Base-by-base conservation (phyloP, 805 yeast species). In the Helenozyma rhizophorensis region DNA sequence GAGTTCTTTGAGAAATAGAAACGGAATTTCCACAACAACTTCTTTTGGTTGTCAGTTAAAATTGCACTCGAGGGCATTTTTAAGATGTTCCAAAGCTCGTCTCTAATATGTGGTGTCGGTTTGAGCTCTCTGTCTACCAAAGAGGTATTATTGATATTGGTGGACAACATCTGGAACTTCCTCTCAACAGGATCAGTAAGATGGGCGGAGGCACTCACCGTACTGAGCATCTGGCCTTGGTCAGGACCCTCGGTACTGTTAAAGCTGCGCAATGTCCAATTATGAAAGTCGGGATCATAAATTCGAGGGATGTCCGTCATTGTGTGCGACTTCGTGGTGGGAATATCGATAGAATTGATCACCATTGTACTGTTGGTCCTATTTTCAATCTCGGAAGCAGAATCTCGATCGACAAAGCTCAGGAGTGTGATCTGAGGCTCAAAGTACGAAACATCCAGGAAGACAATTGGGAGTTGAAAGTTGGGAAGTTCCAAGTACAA, bases 11-110 rank as follows among this genome's bases (percentile, higher is more conserved):
- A 58, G 40, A 64, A 65, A 56, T 80, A 89, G 59, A 84, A 93
- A 33, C 97, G 63, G 58, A 83, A 90, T 56, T 83, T 85, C 97
- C 97, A 90, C 8, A 90, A 71, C 50, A 87, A 59, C 43, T 87
- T 86, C 62, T 83, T 86, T 45, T 90, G 96, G 51, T 81, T 79
- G 32, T 83, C 89, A 5, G 81, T 73, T 28, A 93, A 65, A 45
- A 79, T 83, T 33, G 84, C 84, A 27, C 86, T 90, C 4, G 96
- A 88, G 3, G 96, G 89, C 50, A 80, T 85, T 15, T 68, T 66
- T 32, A 90, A 64, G 4, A 89, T 85, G 27, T 64, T 68, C 36
- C 75, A 69, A 33, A 90, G 68, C 43, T 84, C 83, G 40, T 81
- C 87, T 46, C 96, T 68, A 22, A 81, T 69, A 48, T 79, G 83